Base-by-base conservation (phyloP, 2,329 filamentous ascomycete species). In the Sporothrix curviconia region DNA sequence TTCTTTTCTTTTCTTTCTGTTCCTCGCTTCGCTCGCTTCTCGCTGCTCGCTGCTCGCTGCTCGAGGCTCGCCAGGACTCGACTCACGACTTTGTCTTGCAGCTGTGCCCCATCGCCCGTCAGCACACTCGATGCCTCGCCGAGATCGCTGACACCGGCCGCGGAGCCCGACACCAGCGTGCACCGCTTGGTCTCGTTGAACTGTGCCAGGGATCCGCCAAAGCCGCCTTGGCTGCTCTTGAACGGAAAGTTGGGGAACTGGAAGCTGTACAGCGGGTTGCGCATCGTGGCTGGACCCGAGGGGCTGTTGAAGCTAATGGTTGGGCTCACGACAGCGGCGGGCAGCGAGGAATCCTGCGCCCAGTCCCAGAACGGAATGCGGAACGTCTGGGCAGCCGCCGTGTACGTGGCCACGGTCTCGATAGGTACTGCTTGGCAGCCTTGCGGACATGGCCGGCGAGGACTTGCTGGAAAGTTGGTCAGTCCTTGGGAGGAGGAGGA, bases 321-420 rank as follows among this genome's bases (percentile, higher is more conserved):
- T 25, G 66, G 64, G 2, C 66, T 66, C 2, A 69, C 73, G n/a
- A 61, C 65, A 9, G 72, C 71, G 0, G 64, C 61, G 3, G 80
- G 79, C 3, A 83, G 70, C n/a, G 62, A 59, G 3, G 71, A 61
- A 34, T 75, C 65, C 3, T 62, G 59, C 2, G 72, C 78, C 79
- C 78, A 83, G 67, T 82, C 79, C 80, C 79, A 82, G 67, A 71
- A 81, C 2, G 79, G 78, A 12, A 74, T 66, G 32, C 79, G 74
- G 25, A 82, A 71, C 0, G 63, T 67, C 40, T 76, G 69, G 2
- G 78, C 78, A 2, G 79, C 78, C 3, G 70, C 63, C 22, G 66
- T 62, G 62, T 82, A 82, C 59, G 61, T 57, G 42, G 63, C 58
- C 61, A 69, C 61, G 62, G 70, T 59, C 32, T 64, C 59, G 56